A percentile compares a stretch with the other conserved stretches of the same genome.
These are phyloP conservation scores for Puccinia novopanici DNA, from an alignment of 1,284 basidiomycete species.

Conservation along the genomic window DNA sequence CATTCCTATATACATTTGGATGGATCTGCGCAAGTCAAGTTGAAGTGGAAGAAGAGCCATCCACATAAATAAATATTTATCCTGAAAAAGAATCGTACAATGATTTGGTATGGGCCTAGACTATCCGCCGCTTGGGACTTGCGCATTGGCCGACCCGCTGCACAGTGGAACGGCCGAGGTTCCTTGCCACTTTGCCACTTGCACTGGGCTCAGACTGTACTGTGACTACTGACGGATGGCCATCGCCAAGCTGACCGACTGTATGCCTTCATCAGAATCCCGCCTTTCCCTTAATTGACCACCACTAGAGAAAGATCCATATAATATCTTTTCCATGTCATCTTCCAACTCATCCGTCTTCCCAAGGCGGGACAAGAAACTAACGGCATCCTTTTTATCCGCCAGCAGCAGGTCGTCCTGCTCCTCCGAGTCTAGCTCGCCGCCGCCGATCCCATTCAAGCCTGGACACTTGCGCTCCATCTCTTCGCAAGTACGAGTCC, in stretches of 20 bases:
- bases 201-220: not conserved
- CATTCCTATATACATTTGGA: too few relatives aligned
- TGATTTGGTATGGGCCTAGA: constrained; percentile 2
- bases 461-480: constrained; percentile 16
- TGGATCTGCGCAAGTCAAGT: too few relatives aligned
- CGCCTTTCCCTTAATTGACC: too few relatives aligned
- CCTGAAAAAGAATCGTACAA: not conserved
- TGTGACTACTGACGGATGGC: not conserved
- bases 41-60: too few relatives aligned
- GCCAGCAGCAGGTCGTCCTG: not conserved
- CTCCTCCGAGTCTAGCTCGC: constrained; percentile 2
- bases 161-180: not conserved
- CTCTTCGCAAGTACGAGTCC: constrained; percentile 24
- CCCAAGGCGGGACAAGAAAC: not conserved
- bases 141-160: too few relatives aligned
- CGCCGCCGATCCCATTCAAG: constrained; percentile 15
- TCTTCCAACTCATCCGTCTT: not conserved
- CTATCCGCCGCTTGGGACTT: not conserved
- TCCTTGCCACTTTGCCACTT: not conserved
- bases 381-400: not conserved
- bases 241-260: not conserved
- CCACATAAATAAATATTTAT: too few relatives aligned
- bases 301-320: not conserved
- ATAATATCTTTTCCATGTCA: not conserved
- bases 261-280: not conserved